Percentiles rank a stretch among this genome's conserved stretches.
Conservation (phyloP, 2,329 filamentous ascomycete genomes). For the Lachnellula subtilissima region DNA sequence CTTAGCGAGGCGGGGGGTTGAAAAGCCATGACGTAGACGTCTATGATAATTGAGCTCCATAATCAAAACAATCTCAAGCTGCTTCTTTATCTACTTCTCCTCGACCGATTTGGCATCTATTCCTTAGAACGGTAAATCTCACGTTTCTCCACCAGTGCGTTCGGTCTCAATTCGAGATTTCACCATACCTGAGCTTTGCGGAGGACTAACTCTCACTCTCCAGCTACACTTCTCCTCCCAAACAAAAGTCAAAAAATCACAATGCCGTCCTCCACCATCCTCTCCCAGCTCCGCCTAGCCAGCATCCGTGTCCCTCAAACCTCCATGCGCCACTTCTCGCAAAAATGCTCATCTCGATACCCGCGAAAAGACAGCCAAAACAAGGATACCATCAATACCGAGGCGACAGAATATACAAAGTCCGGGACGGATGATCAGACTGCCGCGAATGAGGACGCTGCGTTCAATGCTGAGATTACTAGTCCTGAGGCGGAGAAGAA, state of each 20-base stretch:
- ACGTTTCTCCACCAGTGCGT: too few relatives aligned
- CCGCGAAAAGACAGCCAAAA: slow-evolving; percentile 47
- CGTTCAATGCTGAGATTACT: slow-evolving; percentile 66
- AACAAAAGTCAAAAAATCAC: not conserved
- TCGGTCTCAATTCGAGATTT: too few relatives aligned
- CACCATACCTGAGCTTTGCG: too few relatives aligned
- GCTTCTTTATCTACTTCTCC: too few relatives aligned
- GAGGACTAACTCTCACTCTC: not conserved
- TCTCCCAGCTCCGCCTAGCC: not conserved
- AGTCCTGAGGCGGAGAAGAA: slow-evolving; percentile 56
- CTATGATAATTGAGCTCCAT: not conserved
- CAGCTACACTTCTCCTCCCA: not conserved
- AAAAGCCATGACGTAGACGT: not conserved
- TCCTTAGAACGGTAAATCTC: too few relatives aligned
- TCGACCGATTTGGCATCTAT: too few relatives aligned
- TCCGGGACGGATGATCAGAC: slow-evolving; percentile 59
- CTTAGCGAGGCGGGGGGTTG: not conserved
- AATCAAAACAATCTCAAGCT: not conserved
- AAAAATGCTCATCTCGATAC: not conserved
- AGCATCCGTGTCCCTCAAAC: not conserved
- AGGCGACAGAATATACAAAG: slow-evolving; percentile 62
- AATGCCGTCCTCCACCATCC: not conserved
- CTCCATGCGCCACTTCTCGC: not conserved
- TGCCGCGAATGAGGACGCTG: slow-evolving; percentile 50
- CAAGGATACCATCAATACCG: slow-evolving; percentile 59